phyloP scores from a whole-genome alignment of 2,329 filamentous ascomycete genomes.

The Colletotrichum sp. region DNA sequence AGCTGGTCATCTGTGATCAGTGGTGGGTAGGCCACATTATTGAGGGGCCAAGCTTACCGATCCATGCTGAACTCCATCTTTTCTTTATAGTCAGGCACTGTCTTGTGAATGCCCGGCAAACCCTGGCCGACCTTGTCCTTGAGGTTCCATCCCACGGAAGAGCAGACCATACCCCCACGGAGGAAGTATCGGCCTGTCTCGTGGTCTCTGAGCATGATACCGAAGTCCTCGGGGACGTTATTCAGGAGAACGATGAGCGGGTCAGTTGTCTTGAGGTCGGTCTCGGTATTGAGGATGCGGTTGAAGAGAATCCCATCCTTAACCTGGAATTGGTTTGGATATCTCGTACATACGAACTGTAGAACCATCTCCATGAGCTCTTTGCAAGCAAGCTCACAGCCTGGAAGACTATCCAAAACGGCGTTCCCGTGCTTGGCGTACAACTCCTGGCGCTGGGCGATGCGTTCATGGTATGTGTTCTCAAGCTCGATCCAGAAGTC shows the following conservation, averaged over 20 bases:
- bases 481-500: slow-evolving; percentile 94
- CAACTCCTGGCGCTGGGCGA: slow-evolving; percentile 71
- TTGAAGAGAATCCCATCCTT: slow-evolving; percentile 69
- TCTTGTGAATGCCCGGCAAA: slow-evolving; percentile 73
- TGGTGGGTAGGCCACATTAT: no score
- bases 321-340: slow-evolving; percentile 76
- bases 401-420: slow-evolving; percentile 73
- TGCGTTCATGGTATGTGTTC: slow-evolving; percentile 69
- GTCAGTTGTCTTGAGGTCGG: slow-evolving; percentile 64
- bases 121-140: slow-evolving; percentile 74
- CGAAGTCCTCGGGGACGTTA: slow-evolving; percentile 87
- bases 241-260: slow-evolving; percentile 76
- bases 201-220: slow-evolving; percentile 74
- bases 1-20: slow-evolving; percentile 50
- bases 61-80: slow-evolving; percentile 92
- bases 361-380: slow-evolving; percentile 88
- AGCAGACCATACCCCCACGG: slow-evolving; percentile 79
- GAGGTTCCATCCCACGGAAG: slow-evolving; percentile 80
- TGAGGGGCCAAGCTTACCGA: slow-evolving; percentile 52
- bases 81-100: slow-evolving; percentile 83
- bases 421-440: slow-evolving; percentile 66
- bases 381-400: slow-evolving; percentile 79
- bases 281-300: slow-evolving; percentile 65
- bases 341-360: slow-evolving; percentile 79
- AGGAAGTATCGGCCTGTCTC: slow-evolving; percentile 75